Evolutionary conservation across 2,329 filamentous ascomycete species (phyloP).

Genomic region (Karstenula rhodostoma): DNA sequence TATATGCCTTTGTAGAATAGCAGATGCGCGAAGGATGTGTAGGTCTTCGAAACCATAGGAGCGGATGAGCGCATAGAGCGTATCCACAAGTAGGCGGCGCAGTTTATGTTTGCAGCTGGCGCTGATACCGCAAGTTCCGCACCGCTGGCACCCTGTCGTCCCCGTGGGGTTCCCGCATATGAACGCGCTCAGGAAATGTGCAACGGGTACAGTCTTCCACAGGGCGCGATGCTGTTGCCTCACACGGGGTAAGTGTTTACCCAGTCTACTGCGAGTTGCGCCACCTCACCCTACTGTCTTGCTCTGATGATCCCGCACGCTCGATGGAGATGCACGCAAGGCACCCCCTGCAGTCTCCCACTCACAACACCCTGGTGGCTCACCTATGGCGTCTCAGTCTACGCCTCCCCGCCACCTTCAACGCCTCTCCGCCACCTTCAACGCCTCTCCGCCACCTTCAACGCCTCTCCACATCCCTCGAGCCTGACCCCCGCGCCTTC

Average conservation of each 20-base stretch:
- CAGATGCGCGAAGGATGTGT: conserved; percentile 41
- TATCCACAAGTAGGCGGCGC: conserved; percentile 54
- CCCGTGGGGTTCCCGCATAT: conserved; percentile 46
- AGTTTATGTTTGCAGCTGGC: conserved; percentile 55
- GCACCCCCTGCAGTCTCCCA: neutral
- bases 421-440: conserved; percentile 52
- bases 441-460: conserved; percentile 56
- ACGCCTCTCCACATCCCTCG: conserved; percentile 52
- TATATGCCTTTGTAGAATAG: conserved; percentile 52
- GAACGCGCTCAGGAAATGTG: conserved; percentile 47
- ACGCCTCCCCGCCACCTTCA: conserved; percentile 51
- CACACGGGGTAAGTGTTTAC: conserved; percentile 49
- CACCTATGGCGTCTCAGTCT: conserved; percentile 51
- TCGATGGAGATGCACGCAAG: no score
- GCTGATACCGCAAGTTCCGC: conserved; percentile 52
- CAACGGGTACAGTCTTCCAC: conserved; percentile 53
- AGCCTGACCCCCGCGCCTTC: conserved; percentile 49
- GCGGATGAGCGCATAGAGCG: conserved; percentile 38
- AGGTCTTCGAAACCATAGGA: conserved; percentile 44
- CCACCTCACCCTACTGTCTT: no score
- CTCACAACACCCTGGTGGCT: conserved; percentile 45
- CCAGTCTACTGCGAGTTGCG: neutral
- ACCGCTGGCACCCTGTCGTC: conserved; percentile 50
- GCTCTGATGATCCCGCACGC: no score
- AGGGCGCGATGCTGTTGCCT: conserved; percentile 48